Conservation (phyloP, 768 basidiomycete genomes). For the Obba rivulosa region DNA sequence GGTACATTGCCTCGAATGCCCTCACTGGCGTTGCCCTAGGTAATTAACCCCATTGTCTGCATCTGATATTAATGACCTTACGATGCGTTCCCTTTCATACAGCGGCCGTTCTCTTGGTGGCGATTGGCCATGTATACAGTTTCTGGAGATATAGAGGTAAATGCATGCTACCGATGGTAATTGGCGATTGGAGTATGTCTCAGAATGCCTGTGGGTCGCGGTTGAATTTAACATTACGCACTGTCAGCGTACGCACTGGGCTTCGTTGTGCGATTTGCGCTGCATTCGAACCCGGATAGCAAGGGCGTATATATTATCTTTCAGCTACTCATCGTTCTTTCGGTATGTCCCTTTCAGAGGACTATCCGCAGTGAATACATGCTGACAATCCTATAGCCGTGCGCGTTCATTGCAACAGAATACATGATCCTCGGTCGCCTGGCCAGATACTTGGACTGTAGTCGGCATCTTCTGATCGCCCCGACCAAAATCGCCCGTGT, state of each 20-base stretch:
- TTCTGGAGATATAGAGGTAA: conserved; percentile 41
- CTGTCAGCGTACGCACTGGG: conserved; percentile 58
- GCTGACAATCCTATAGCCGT: conserved; percentile 40
- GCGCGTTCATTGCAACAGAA: conserved; percentile 67
- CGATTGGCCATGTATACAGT: conserved; percentile 38
- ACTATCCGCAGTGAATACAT: background rate
- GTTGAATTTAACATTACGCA: background rate
- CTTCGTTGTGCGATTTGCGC: conserved; percentile 48
- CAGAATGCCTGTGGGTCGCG: background rate
- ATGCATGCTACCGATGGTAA: conserved; percentile 57
- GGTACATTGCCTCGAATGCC: conserved; percentile 51
- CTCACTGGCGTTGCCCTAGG: conserved; percentile 46
- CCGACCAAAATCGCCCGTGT: conserved; percentile 45
- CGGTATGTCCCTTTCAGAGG: conserved; percentile 29
- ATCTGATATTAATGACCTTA: background rate
- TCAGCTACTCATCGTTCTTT: conserved; percentile 57
- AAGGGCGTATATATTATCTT: conserved; percentile 48
- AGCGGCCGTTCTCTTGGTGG: conserved; percentile 24
- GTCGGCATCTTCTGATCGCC: conserved; percentile 43
- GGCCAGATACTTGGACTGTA: conserved; percentile 42
- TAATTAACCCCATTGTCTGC: conserved; percentile 16
- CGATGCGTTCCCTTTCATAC: conserved; percentile 1
- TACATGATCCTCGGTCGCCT: conserved; percentile 64
- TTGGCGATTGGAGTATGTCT: conserved; percentile 52
- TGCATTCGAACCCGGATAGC: conserved; percentile 50